Evolutionary conservation across 2,329 filamentous ascomycete genomes (phyloP).

Genomic region (Claviceps sp.): DNA sequence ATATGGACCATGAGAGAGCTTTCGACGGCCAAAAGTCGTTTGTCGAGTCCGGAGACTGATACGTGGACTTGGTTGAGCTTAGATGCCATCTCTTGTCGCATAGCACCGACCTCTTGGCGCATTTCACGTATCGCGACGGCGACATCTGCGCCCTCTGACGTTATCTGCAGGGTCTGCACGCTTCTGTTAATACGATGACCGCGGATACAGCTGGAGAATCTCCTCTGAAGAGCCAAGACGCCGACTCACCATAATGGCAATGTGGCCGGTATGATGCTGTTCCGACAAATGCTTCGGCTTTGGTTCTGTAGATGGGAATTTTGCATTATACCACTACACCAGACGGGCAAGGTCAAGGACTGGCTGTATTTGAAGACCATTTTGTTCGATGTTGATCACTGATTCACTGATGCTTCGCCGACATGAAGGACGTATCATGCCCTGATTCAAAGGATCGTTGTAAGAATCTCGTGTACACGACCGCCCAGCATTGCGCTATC

Average conservation of each 20-base stretch:
- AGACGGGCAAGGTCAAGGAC: not conserved
- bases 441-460: no score
- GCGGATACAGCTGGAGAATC: no score
- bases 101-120: not conserved
- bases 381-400: not conserved
- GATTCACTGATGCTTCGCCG: no score
- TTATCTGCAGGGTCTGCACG: not conserved
- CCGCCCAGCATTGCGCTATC: not conserved
- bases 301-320: not conserved
- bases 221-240: not conserved
- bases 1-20: not conserved
- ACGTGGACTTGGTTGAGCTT: not conserved
- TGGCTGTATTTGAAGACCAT: not conserved
- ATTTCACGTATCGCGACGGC: not conserved
- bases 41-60: not conserved
- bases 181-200: not conserved
- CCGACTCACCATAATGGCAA: not conserved
- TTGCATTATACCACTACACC: not conserved
- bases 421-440: no score
- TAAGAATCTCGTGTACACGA: no score
- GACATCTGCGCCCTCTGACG: not conserved
- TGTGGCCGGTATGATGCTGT: not conserved
- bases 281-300: not conserved
- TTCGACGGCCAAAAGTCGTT: not conserved
- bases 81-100: not conserved